phyloP scores from a whole-genome alignment of 169 alveolate genomes.

The Fabrea salina region DNA sequence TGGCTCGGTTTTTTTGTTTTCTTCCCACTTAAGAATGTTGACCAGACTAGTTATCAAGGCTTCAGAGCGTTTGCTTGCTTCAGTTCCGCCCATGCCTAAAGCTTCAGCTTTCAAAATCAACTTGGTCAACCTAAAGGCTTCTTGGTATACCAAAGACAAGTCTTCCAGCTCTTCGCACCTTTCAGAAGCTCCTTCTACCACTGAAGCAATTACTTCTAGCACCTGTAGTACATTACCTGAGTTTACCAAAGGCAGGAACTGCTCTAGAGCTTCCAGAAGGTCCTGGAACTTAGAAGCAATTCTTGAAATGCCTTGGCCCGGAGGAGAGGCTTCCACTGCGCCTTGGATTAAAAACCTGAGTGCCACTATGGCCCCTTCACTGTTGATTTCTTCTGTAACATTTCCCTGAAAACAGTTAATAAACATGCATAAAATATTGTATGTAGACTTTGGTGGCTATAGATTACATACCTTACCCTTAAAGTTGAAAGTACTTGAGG shows the following conservation, averaged over 20 bases:
- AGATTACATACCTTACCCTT: constrained; percentile 31
- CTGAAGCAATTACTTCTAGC: background rate
- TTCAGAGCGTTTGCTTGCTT: background rate
- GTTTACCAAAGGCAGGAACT: background rate
- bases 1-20: background rate
- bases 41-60: background rate
- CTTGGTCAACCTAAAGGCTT: background rate
- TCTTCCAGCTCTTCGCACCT: constrained; percentile 14
- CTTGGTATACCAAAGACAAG: background rate
- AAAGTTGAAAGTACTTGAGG: constrained; percentile 33
- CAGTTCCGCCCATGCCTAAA: background rate
- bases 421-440: constrained; percentile 1
- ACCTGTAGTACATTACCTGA: background rate
- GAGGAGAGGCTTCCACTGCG: constrained; percentile 30
- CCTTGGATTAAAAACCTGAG: background rate
- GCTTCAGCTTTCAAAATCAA: constrained; percentile 6
- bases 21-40: background rate
- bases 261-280: background rate
- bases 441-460: constrained; percentile 31
- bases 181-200: background rate
- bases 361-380: background rate
- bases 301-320: constrained; percentile 19
- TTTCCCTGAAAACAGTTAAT: constrained; percentile 35
- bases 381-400: background rate
- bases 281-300: background rate